A percentile compares a stretch with the other conserved stretches of the same genome.
Evolutionary conservation across 1,284 basidiomycete species (phyloP).

Genomic region (Trichosporon faecale): DNA sequence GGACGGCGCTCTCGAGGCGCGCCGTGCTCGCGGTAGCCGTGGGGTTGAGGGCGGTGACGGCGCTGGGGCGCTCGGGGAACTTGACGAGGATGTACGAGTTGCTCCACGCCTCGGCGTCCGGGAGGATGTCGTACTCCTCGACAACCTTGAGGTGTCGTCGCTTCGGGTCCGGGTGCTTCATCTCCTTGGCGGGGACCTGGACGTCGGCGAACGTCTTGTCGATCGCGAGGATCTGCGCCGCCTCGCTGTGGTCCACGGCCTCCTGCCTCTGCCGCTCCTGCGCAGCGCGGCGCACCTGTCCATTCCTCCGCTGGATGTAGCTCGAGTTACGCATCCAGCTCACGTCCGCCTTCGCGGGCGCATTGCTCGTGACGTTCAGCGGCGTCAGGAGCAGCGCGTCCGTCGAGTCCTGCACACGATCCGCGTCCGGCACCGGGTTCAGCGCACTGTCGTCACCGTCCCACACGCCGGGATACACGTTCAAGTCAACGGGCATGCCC

Average conservation of each 20-base stretch:
- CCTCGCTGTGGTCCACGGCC: slow-evolving; percentile 68
- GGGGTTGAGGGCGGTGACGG: slow-evolving; percentile 68
- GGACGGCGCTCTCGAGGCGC: slow-evolving; percentile 74
- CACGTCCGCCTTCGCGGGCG: slow-evolving; percentile 57
- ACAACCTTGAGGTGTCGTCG: slow-evolving; percentile 73
- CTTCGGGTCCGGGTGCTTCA: slow-evolving; percentile 65
- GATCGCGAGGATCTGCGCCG: slow-evolving; percentile 75
- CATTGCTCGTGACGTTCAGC: slow-evolving; percentile 21
- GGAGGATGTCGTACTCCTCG: slow-evolving; percentile 77
- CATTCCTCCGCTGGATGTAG: slow-evolving; percentile 63
- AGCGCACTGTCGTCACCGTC: slow-evolving; percentile 67
- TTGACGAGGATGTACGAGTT: slow-evolving; percentile 84
- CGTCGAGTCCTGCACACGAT: slow-evolving; percentile 28
- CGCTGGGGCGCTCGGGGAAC: slow-evolving; percentile 74
- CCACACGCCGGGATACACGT: slow-evolving; percentile 76
- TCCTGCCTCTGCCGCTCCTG: slow-evolving; percentile 39
- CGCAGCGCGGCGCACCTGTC: slow-evolving; percentile 28
- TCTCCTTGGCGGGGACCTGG: slow-evolving; percentile 59
- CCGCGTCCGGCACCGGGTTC: slow-evolving; percentile 68
- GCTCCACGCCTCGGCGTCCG: slow-evolving; percentile 81
- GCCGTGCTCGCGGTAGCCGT: slow-evolving; percentile 54
- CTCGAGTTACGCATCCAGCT: slow-evolving; percentile 87
- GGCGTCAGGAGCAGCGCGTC: slow-evolving; percentile 43
- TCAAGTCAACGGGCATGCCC: slow-evolving; percentile 87
- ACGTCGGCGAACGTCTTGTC: slow-evolving; percentile 72